Base-by-base conservation (phyloP, 306 rosid species). In the Acacia melanoxylon region DNA sequence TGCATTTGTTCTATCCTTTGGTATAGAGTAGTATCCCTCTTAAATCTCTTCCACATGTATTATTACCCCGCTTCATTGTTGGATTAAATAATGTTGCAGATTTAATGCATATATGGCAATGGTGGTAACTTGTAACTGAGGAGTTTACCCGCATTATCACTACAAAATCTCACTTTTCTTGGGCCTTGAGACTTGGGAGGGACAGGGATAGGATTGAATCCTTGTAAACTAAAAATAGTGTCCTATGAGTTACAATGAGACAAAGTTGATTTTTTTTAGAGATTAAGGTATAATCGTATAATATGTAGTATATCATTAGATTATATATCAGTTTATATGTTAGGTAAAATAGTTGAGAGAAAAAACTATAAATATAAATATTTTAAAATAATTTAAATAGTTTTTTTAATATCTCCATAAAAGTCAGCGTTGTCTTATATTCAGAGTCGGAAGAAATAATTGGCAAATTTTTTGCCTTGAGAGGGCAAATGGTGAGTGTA, bases 1-100 rank as follows among this genome's bases (percentile, higher is more conserved):
- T 91, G 86, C 86, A 62, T 84, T 77, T 91, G 90, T 89, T 87
- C 13, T 17, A 66, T 89, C 86, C 69, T 81, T 86, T 87, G 62
- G n/a, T 74, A 74, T 90, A 89, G 92, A 87, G 73, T 87, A 88
- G 91, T 85, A 77, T 84, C 85, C 83, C 56, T 81, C 69, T 78
- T 83, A 41, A 83, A 82, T 78, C 72, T 75, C 70, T 76, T 82
- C 72, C 74, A 82, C 82, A 49, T 87, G 87, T 87, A 76, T 81
- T 58, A 37, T 40, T 20, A 67, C 66, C 87, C 54, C 84, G 70
- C 80, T 87, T 78, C 58, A 31, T 65, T 87, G 68, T 59, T 86
- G 77, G 74, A 88, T 31, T n/a, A 66, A 20, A 89, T 82, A 82
- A 88, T 80, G 86, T 83, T 72, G 75, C 88, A 72, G 85, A 69